Base-by-base conservation (phyloP, 1,284 basidiomycete genomes). In the Sanghuangporus baumii region DNA sequence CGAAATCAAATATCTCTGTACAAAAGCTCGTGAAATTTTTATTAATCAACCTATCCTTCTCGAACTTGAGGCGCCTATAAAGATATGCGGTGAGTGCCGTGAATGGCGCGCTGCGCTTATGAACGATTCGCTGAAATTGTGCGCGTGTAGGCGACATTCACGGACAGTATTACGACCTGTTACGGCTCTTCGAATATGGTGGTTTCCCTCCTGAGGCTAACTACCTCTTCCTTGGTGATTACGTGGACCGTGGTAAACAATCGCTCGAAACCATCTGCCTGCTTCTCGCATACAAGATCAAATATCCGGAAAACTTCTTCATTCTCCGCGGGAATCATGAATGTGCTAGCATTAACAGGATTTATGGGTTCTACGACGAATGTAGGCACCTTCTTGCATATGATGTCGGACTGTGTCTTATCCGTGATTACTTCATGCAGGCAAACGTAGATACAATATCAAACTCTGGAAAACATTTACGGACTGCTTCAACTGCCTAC, bases 401-500 rank as follows among this genome's bases (percentile, higher is more conserved):
- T 41, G 9, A 16, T 34, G 50, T 36, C 54, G 43, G 40, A 51
- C 38, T 41, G 58, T 66, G 37, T 34, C 52, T 61, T 46, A 61
- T 62, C 40, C 9, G 5, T 5, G 31, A 12, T 36, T 55, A 55
- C 62, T 63, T 58, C 16, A n/a, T 23, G 48, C 74, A 94, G 93
- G 93, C 85, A 96, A 96, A 82, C 92, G 94, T 73, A 87, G 94
- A 73, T 96, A 96, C 83, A 96, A 96, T 81, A 96, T 96, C 83
- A 96, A 96, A 77, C 83, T 96, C 71, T 96, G 94, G 94, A 96
- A 96, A 83, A 96, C 94, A 50, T 96, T 96, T 75, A 96, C 94
- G 60, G 94, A 96, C 76, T 96, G 94, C 79, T 96, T 96, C 83
- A 96, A 96, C 79, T 96, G 94, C 74, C 80, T 96, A 67, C 94